Evolutionary conservation across 176 grass and related monocot species (phyloP), one percentile per base, ranked within the genome.

Genomic region (Otatea glauca): DNA sequence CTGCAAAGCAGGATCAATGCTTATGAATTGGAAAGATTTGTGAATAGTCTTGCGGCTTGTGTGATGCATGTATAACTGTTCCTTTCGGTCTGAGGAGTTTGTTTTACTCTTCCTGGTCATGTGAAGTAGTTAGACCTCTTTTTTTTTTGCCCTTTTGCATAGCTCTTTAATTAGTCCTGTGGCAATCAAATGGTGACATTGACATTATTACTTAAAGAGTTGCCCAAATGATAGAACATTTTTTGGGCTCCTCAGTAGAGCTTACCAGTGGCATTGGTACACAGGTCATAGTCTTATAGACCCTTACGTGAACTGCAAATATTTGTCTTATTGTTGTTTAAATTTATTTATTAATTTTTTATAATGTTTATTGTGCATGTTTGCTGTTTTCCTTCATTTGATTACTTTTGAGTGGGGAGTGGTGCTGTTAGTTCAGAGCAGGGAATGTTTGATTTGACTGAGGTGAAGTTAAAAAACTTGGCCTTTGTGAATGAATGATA

Each of bases 51-150:
- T 77, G 76, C 7, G 27, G 56, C 80, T 75, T 75, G 13, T 70
- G 85, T 60, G 74, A 47, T 89, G 79, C 89, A 80, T 80, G 79
- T 92, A 83, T 80, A 75, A 89, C 83, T 71, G 17, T 85, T 76
- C 5, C 35, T 88, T 88, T 77, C 74, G 60, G 63, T 82, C 20
- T 41, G 77, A 41, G 41, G 72, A 83, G 72, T 77, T 49, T 77
- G 58, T 60, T 69, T 3, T 29, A 29, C 80, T 44, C 54, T 77
- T 81, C 61, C 9, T 75, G 60, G 34, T 74, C 42, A 58, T 87
- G 68, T 87, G 84, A 32, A 83, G 84, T 83, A 68, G 84, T 51
- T 82, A 79, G 65, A 68, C 74, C 25, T 34, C n/a, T n/a, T 25
- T 15, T 49, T 20, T 32, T 37, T 37, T 37, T 37, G 35, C n/a